phyloP scores from a whole-genome alignment of 768 basidiomycete species.

The Krasilnikovozyma curviuscula region DNA sequence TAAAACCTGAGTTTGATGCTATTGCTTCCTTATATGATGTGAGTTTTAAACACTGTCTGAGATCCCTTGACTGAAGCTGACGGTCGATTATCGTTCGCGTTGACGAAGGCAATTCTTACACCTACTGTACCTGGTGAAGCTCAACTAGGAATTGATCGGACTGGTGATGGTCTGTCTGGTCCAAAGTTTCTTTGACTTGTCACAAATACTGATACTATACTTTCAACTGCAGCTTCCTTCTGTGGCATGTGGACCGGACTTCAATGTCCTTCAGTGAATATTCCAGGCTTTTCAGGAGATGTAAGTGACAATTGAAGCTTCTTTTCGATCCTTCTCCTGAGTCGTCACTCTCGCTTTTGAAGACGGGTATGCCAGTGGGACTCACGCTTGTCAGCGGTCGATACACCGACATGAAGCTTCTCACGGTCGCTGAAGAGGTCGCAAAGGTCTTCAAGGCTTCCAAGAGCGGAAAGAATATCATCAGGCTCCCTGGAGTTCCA shows the following conservation, averaged over 20 bases:
- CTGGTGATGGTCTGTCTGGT: slow-evolving; percentile 8
- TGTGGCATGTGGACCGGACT: slow-evolving; percentile 22
- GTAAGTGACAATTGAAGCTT: too few relatives aligned
- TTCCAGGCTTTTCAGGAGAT: slow-evolving; percentile 22
- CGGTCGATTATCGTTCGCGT: too few relatives aligned
- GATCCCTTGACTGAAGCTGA: too few relatives aligned
- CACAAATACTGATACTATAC: too few relatives aligned
- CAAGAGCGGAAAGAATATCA: too few relatives aligned
- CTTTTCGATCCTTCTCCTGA: too few relatives aligned
- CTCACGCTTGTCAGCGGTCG: slow-evolving; percentile 22
- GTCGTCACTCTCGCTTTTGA: too few relatives aligned
- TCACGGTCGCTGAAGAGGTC: slow-evolving; percentile 17
- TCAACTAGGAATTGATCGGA: slow-evolving; percentile 13
- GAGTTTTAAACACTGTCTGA: too few relatives aligned
- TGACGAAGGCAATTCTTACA: slow-evolving; percentile 22
- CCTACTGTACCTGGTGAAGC: slow-evolving; percentile 21
- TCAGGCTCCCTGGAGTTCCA: too few relatives aligned
- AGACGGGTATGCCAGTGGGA: slow-evolving; percentile 22
- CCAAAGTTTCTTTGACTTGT: neutral
- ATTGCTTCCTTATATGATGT: slow-evolving; percentile 20
- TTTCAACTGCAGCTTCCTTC: slow-evolving; percentile 10
- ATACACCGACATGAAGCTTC: slow-evolving; percentile 19
- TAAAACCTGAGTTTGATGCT: slow-evolving; percentile 19
- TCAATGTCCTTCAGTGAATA: slow-evolving; percentile 18
- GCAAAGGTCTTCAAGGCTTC: slow-evolving; percentile 14